phyloP scores from a whole-genome alignment of 495 filamentous ascomycete species.

The Rostrohypoxylon terebratum region DNA sequence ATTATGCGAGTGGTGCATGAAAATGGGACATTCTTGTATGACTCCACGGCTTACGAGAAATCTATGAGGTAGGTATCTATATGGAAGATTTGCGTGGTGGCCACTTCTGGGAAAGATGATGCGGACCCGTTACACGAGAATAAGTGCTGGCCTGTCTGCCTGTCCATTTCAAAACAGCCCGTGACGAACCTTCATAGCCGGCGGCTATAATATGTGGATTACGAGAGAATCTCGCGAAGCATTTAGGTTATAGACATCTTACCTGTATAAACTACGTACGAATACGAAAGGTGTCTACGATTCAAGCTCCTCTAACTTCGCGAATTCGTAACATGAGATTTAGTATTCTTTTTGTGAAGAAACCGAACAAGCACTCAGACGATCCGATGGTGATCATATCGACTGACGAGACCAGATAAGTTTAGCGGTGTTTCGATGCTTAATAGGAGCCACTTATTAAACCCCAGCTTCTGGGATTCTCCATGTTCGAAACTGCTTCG shows the following conservation, averaged over 20 bases:
- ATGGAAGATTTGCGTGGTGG: background rate
- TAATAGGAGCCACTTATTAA: background rate
- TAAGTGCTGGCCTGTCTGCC: background rate
- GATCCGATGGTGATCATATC: background rate
- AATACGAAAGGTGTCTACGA: background rate
- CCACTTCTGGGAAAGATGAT: background rate
- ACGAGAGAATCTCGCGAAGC: background rate
- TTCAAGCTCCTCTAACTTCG: background rate
- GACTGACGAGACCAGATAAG: background rate
- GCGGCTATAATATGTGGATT: background rate
- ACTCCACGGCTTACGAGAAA: background rate
- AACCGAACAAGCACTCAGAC: background rate
- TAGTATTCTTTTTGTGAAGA: background rate
- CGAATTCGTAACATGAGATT: background rate
- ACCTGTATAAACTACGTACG: background rate
- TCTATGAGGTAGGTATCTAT: background rate
- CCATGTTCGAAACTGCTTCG: conserved; percentile 29
- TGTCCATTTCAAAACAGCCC: background rate
- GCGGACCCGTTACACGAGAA: background rate
- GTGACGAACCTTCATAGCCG: background rate
- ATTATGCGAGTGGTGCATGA: background rate
- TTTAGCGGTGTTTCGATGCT: conserved; percentile 2
- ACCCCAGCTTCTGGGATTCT: conserved; percentile 10
- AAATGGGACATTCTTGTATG: background rate
- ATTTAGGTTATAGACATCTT: background rate